Evolutionary conservation across 2,329 filamentous ascomycete species (phyloP).

Genomic region (Aspergillus aculeatus): DNA sequence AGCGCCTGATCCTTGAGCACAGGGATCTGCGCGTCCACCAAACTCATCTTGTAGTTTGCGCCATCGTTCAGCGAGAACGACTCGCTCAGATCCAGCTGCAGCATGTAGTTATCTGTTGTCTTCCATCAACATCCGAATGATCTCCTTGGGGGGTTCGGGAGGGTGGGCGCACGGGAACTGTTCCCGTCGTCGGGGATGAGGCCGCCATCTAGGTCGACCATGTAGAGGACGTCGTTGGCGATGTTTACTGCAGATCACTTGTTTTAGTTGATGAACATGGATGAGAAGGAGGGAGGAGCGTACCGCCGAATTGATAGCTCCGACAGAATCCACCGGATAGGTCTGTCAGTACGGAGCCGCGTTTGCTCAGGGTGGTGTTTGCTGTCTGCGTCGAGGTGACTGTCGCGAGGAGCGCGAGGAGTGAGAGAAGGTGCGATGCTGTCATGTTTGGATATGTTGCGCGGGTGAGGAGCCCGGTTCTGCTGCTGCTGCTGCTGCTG

Average conservation of each 20-base stretch:
- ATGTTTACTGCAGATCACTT: conserved; percentile 7
- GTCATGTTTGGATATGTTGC: too few species aligned
- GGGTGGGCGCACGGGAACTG: conserved; percentile 8
- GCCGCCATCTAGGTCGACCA: conserved; percentile 15
- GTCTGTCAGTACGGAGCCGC: conserved; percentile 1
- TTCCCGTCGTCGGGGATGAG: conserved; percentile 11
- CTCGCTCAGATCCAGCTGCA: conserved; percentile 13
- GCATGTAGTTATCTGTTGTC: conserved; percentile 14
- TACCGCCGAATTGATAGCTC: conserved; percentile 17
- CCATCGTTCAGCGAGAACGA: conserved; percentile 8
- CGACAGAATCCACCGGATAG: conserved; percentile 17
- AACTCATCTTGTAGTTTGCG: conserved; percentile 15
- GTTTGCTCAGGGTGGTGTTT: too few species aligned
- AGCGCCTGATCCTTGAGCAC: conserved; percentile 16
- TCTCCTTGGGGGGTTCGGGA: neutral
- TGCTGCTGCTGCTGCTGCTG: too few species aligned
- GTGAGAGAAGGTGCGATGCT: too few species aligned
- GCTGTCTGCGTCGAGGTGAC: too few species aligned
- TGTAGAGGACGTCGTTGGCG: conserved; percentile 14
- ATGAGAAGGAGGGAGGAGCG: neutral
- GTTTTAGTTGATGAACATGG: too few species aligned
- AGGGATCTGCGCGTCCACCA: conserved; percentile 7
- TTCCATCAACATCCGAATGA: neutral
- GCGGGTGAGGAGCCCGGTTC: too few species aligned
- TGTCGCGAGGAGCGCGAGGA: too few species aligned